Evolutionary conservation across 1,284 basidiomycete genomes (phyloP).

Genomic region (Apiotrichum brassicae): DNA sequence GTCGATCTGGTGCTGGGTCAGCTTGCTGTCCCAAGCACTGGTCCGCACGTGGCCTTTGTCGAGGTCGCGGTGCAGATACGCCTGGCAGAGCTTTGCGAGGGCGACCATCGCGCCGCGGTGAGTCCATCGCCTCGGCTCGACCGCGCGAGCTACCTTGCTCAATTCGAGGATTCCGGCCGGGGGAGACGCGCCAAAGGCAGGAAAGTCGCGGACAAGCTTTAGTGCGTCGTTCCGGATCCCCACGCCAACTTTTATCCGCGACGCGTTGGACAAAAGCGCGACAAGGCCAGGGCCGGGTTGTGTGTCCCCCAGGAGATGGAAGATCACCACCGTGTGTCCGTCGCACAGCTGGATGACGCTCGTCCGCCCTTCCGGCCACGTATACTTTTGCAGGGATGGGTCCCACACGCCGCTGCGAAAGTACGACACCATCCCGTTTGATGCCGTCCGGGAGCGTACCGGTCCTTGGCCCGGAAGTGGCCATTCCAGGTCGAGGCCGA

Average conservation of each 20-base stretch:
- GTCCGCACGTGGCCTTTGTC: conserved; percentile 35
- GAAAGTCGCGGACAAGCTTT: conserved; percentile 44
- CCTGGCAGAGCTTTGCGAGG: conserved; percentile 34
- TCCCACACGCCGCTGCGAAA: conserved; percentile 13
- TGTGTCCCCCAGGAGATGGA: conserved; percentile 32
- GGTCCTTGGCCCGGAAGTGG: conserved; percentile 21
- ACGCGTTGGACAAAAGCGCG: conserved; percentile 32
- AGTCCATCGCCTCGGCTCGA: conserved; percentile 34
- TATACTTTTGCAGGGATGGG: conserved; percentile 7
- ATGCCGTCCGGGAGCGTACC: background rate
- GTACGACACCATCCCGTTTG: background rate
- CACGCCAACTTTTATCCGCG: conserved; percentile 43
- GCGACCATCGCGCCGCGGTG: conserved; percentile 28
- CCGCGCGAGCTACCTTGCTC: conserved; percentile 31
- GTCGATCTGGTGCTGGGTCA: conserved; percentile 32
- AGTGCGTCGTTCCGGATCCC: conserved; percentile 39
- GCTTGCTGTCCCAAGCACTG: conserved; percentile 35
- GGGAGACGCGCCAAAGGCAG: conserved; percentile 8
- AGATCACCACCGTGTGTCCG: conserved; percentile 37
- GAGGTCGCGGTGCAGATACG: conserved; percentile 39
- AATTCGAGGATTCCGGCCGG: conserved; percentile 40
- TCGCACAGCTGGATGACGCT: conserved; percentile 46
- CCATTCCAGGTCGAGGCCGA: conserved; percentile 45
- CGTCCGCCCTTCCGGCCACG: conserved; percentile 29
- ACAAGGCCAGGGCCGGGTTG: conserved; percentile 17